Evolutionary conservation across 2,329 filamentous ascomycete species (phyloP), one percentile per base, ranked within the genome.

Genomic region (Paecilomyces formosus): DNA sequence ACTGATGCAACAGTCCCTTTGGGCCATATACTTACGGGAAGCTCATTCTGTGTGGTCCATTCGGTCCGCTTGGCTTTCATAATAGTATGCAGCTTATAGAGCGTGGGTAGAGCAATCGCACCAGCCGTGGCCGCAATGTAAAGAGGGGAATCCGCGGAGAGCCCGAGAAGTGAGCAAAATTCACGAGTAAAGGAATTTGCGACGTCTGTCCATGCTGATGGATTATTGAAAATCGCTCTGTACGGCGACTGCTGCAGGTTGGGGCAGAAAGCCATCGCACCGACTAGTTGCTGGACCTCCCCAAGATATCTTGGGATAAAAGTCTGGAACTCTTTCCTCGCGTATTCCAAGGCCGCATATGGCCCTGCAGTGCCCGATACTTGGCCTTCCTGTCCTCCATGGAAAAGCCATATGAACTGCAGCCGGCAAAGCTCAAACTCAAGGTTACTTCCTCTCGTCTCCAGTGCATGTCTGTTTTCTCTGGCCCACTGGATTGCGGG

Each of bases 71-170:
- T 92, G 66, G 91, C 87, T 67, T 89, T 89, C 81, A 95, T 92
- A 69, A 94, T 92, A 2, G 83, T 86, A 59, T 91, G 90, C 69
- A 95, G 87, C 74, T 97, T 99, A 65, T 96, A 82, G 3, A 97
- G 81, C 13, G 88, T 90, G 0, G 94, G 94, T 0, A 99, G 81
- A 0, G 94, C 93, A 55, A 99, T 94, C 9, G 91, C 88, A 53
- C 94, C 94, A 0, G 94, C 94, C 11, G 93, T 97, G 1, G 89
- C 88, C 54, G 94, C 92, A 28, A 97, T 86, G 72, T 96, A 97
- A 11, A 99, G 85, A 0, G 94, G 94, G 0, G 91, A 96, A 68
- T 96, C 90, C 21, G 93, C 91, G 0, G 91, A 93, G 1, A 99
- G 82, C 11, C 92, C 91, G 0, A 99, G 84, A 22, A 97, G 79